These are phyloP conservation scores for Xylaria polymorpha DNA, from an alignment of 2,329 filamentous ascomycete species.

Conservation along the genomic window DNA sequence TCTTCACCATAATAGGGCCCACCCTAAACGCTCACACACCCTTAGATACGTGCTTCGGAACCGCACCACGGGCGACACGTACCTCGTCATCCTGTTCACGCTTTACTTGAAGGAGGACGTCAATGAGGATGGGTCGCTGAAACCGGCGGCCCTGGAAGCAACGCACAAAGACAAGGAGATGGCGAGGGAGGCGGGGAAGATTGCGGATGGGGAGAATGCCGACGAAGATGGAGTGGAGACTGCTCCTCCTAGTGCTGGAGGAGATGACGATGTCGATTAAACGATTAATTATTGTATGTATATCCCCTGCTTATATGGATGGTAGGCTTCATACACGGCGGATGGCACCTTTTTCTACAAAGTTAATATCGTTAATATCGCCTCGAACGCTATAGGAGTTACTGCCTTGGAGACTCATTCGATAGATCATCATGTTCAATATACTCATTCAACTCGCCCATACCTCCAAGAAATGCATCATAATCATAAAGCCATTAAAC, in stretches of 20 bases:
- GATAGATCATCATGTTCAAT: too few relatives aligned
- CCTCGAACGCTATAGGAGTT: too few relatives aligned
- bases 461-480: background rate
- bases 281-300: background rate
- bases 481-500: background rate
- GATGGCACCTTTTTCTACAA: background rate
- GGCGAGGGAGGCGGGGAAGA: conserved; percentile 43
- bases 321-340: background rate
- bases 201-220: conserved; percentile 33
- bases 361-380: background rate
- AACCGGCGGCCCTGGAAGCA: conserved; percentile 51
- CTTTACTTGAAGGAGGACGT: conserved; percentile 76
- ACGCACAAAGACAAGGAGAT: conserved; percentile 51
- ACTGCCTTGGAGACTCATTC: too few relatives aligned
- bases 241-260: background rate
- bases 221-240: conserved; percentile 33
- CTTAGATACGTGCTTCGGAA: conserved; percentile 95
- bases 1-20: conserved; percentile 43
- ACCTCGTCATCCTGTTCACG: conserved; percentile 85
- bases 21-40: conserved; percentile 76
- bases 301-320: background rate
- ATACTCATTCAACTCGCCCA: too few relatives aligned
- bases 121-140: conserved; percentile 68
- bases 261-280: conserved; percentile 35
- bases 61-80: conserved; percentile 75